phyloP scores from a whole-genome alignment of 306 rosid genomes.

The Rosa lucieae region DNA sequence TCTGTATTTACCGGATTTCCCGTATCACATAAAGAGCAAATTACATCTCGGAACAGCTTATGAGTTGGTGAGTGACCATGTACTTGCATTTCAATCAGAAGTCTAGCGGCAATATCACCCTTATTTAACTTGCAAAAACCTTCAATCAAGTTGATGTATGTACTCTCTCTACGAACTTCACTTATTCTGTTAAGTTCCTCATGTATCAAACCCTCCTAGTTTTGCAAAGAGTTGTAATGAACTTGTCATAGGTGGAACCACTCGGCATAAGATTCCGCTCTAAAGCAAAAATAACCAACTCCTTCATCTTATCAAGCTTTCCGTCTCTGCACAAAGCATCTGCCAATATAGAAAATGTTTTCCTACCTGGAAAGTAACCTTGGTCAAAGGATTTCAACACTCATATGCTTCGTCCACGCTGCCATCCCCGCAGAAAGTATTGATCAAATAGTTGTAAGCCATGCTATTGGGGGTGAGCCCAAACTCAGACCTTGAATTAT shows the following conservation, averaged over 20 bases:
- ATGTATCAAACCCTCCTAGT: constrained; percentile 50
- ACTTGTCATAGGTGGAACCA: constrained; percentile 36
- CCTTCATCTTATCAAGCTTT: constrained; percentile 70
- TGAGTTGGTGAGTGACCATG: constrained; percentile 43
- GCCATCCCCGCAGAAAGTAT: constrained; percentile 59
- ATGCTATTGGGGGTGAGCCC: constrained; percentile 50
- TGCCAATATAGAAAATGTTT: constrained; percentile 46
- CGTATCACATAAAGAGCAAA: constrained; percentile 47
- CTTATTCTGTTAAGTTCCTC: constrained; percentile 40
- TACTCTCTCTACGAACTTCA: constrained; percentile 19
- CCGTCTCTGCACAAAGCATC: constrained; percentile 53
- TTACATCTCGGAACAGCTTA: constrained; percentile 39
- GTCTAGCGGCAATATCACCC: constrained; percentile 69
- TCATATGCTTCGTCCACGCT: constrained; percentile 47
- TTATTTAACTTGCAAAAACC: constrained; percentile 44
- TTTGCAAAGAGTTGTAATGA: constrained; percentile 55
- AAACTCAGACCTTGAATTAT: constrained; percentile 49
- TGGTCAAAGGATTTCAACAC: constrained; percentile 39
- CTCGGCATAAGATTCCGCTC: constrained; percentile 41
- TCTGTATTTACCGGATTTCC: constrained; percentile 61
- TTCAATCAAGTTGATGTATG: constrained; percentile 52
- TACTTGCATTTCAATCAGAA: constrained; percentile 76
- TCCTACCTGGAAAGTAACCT: constrained; percentile 54
- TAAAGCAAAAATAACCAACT: constrained; percentile 58
- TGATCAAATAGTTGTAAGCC: constrained; percentile 75